Evolutionary conservation across 306 rosid species (phyloP).

Genomic region (Geum urbanum): DNA sequence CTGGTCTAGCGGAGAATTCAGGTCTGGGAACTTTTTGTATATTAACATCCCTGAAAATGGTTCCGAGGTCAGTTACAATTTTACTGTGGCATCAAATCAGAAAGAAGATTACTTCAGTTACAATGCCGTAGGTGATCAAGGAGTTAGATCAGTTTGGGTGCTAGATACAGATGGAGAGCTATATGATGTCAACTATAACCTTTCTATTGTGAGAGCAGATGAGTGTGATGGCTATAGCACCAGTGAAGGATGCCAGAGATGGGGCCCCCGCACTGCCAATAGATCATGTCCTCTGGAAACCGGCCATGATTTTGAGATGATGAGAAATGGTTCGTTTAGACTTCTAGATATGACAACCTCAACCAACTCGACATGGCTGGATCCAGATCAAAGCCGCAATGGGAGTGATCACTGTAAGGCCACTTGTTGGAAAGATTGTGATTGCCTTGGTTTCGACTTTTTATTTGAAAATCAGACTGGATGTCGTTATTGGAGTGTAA

Average conservation of each 20-base stretch:
- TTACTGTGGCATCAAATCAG: neutral
- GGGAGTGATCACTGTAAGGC: neutral
- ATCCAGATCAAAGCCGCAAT: too few relatives aligned
- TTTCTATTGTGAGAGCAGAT: conserved; percentile 6
- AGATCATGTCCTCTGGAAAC: too few relatives aligned
- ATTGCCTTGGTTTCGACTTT: conserved; percentile 5
- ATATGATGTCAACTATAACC: neutral
- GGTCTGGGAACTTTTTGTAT: neutral
- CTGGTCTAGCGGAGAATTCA: conserved; percentile 4
- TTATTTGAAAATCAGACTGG: neutral
- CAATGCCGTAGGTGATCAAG: neutral
- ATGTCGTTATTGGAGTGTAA: conserved; percentile 11
- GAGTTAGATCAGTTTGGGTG: neutral
- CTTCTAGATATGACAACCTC: too few relatives aligned
- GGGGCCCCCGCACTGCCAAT: neutral
- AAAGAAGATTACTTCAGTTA: conserved; percentile 4
- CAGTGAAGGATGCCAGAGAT: neutral
- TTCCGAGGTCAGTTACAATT: neutral
- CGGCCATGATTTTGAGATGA: too few relatives aligned
- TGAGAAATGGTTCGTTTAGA: too few relatives aligned
- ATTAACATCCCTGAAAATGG: neutral
- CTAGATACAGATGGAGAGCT: neutral
- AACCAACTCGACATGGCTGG: too few relatives aligned
- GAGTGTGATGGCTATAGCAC: neutral
- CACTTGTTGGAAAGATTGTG: conserved; percentile 20